These are phyloP conservation scores for Malus asiatica DNA, from an alignment of 306 rosid species.

Conservation along the genomic window DNA sequence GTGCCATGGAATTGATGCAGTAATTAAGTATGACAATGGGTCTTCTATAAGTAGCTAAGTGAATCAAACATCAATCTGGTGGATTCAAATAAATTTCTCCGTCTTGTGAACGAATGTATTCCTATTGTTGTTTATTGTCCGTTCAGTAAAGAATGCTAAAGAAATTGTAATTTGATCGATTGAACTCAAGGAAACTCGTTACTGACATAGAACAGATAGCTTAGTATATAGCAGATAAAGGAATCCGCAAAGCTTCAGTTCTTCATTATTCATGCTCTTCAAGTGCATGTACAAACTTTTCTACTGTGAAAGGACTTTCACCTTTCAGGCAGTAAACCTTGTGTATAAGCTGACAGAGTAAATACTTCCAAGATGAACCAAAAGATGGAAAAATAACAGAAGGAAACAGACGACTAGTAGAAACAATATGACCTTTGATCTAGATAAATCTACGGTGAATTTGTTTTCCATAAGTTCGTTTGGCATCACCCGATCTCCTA, in stretches of 20 bases:
- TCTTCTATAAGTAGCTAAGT: neutral
- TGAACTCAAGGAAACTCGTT: neutral
- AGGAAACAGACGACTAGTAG: neutral
- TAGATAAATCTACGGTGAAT: slow-evolving; percentile 38
- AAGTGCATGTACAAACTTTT: slow-evolving; percentile 12
- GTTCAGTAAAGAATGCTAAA: neutral
- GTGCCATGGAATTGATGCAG: slow-evolving; percentile 53
- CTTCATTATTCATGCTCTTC: slow-evolving; percentile 12
- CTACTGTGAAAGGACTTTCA: neutral
- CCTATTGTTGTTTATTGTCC: neutral
- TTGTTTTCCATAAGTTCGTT: slow-evolving; percentile 39
- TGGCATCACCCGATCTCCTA: slow-evolving; percentile 61
- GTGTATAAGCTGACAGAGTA: neutral
- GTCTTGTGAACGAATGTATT: neutral
- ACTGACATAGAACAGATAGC: neutral
- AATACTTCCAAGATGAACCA: slow-evolving; percentile 12
- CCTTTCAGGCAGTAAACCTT: neutral
- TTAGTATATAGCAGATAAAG: neutral
- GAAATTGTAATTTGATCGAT: neutral
- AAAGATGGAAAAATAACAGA: slow-evolving; percentile 23
- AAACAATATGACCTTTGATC: neutral
- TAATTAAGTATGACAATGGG: slow-evolving; percentile 30
- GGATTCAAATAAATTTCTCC: neutral
- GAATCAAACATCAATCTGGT: neutral
- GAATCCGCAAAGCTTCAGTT: neutral